A percentile compares a stretch with the other conserved stretches of the same genome.
These are phyloP conservation scores for Pachyrhizus erosus DNA, from an alignment of 306 rosid species.

Conservation along the genomic window DNA sequence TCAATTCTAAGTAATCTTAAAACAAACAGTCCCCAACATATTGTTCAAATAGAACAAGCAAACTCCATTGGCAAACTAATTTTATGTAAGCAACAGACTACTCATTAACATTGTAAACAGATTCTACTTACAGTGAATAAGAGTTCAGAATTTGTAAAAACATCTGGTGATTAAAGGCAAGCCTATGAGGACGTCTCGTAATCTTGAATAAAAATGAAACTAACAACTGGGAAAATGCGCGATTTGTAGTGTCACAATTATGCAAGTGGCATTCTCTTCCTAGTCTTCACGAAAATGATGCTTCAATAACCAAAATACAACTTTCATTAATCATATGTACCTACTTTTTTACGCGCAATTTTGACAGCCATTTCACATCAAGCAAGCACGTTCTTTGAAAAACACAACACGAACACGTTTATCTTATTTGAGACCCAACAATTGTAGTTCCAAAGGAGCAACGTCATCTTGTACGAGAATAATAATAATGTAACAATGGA, in stretches of 20 bases:
- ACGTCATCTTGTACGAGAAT: not conserved
- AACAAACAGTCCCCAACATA: no score
- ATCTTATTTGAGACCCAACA: not conserved
- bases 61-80: not conserved
- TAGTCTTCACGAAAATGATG: not conserved
- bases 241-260: not conserved
- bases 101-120: not conserved
- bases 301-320: not conserved
- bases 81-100: not conserved
- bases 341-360: not conserved
- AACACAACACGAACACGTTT: not conserved
- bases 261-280: not conserved
- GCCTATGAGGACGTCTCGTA: not conserved
- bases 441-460: not conserved
- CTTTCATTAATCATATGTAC: not conserved
- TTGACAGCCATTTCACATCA: conserved; percentile 2
- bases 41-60: not conserved
- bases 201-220: not conserved
- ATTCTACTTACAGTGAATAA: not conserved
- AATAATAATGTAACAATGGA: conserved; percentile 16
- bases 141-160: not conserved
- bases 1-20: not conserved
- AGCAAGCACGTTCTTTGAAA: not conserved
- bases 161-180: not conserved
- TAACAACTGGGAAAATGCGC: not conserved